Evolutionary conservation across 2,329 filamentous ascomycete genomes (phyloP), one percentile per base, ranked within the genome.

Genomic region (Fusarium sp.): DNA sequence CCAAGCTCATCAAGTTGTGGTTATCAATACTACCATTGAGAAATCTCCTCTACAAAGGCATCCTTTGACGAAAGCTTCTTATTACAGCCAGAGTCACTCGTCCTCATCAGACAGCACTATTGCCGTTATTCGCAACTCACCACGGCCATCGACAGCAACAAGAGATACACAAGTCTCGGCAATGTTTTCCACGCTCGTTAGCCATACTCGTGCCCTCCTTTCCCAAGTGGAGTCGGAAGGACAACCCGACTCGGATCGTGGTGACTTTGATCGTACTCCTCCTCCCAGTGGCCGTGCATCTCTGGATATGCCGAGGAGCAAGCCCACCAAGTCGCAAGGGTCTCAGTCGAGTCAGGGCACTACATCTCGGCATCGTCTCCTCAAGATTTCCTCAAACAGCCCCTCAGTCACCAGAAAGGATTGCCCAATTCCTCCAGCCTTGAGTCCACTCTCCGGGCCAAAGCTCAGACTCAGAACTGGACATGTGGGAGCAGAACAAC

Each of bases 241-340:
- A 26, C 52, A 60, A 36, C 44, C 46, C 5, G 53, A 66, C 29
- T 65, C 69, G 54, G 66, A 67, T 11, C 31, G 45, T 31, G 68
- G 67, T n/a, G 69, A 70, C 43, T 75, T 78, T 45, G 72, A 77
- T 53, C 58, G 66, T 19, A 76, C 75, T 19, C 74, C 76, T 15
- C 63, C 70, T n/a, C 70, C 72, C 8, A 77, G 75, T 42, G 52
- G 58, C 26, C 72, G 70, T 13, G 52, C 70, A 13, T 76, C 73
- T 8, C 43, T 75, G 8, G 65, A 70, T 1, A 40, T 64, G 11
- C 43, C 68, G 24, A 61, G 66, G 15, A 22, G 47, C 4, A 58
- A 68, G 9, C 52, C 58, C 8, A 47, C 53, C 11, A 51, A 44
- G 7, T 40, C 47, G 12, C 54, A 45, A 44, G 24, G 51, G 13